phyloP scores from a whole-genome alignment of 805 yeast species.

The Grigorovia yakushimaensis region DNA sequence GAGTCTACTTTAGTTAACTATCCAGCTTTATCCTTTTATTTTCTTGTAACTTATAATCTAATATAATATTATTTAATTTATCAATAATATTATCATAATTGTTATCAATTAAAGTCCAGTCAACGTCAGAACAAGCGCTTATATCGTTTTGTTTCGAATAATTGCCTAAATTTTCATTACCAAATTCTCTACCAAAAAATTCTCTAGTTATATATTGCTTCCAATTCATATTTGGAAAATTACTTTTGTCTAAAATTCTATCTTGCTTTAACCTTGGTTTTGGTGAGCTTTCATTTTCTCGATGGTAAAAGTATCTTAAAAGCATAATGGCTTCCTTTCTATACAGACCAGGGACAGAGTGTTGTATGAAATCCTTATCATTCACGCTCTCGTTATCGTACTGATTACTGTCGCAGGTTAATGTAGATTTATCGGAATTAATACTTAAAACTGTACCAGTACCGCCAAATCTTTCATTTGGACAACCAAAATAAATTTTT shows the following conservation, averaged over 20 bases:
- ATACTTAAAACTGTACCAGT: conserved; percentile 76
- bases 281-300: conserved; percentile 82
- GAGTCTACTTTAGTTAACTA: background rate
- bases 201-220: conserved; percentile 42
- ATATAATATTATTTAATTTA: conserved; percentile 4
- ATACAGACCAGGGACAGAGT: conserved; percentile 65
- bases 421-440: conserved; percentile 34
- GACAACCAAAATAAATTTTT: conserved; percentile 81
- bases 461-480: conserved; percentile 93
- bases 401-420: background rate
- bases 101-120: conserved; percentile 22
- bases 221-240: conserved; percentile 55
- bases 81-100: conserved; percentile 10
- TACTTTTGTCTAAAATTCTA: conserved; percentile 46
- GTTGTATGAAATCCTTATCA: background rate
- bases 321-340: conserved; percentile 76
- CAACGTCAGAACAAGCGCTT: conserved; percentile 4
- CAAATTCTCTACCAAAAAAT: conserved; percentile 13
- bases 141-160: conserved; percentile 15
- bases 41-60: background rate
- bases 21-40: background rate
- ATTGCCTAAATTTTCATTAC: conserved; percentile 3
- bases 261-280: conserved; percentile 64
- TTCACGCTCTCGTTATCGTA: background rate
- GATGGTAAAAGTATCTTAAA: conserved; percentile 72